These are phyloP conservation scores for Elasticomyces elasticus DNA, from an alignment of 495 filamentous ascomycete species.

Conservation along the genomic window DNA sequence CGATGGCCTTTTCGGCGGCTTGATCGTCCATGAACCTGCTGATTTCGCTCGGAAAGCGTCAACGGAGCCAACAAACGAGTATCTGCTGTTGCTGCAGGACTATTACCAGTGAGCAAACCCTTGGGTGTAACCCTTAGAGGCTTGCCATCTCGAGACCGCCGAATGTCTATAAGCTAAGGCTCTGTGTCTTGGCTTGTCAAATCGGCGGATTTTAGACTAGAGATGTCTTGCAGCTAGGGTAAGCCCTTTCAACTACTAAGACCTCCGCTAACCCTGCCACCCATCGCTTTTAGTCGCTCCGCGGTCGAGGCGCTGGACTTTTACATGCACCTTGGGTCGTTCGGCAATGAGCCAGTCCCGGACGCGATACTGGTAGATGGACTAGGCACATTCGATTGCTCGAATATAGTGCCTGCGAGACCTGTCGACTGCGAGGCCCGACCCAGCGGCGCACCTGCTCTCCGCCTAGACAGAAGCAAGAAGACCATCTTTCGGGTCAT, in stretches of 20 bases:
- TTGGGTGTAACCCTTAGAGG: too few species aligned
- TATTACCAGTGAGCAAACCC: too few species aligned
- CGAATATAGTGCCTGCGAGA: slow-evolving; percentile 28
- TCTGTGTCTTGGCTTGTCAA: too few species aligned
- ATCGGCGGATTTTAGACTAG: too few species aligned
- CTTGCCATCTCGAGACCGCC: too few species aligned
- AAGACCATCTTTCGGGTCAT: slow-evolving; percentile 13
- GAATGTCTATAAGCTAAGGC: too few species aligned
- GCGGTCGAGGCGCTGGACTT: slow-evolving; percentile 5
- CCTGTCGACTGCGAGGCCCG: slow-evolving; percentile 1
- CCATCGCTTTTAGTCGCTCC: too few species aligned
- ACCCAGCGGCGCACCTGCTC: slow-evolving; percentile 16
- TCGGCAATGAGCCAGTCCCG: slow-evolving; percentile 24
- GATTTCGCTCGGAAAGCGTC: background rate
- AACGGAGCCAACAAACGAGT: slow-evolving; percentile 22
- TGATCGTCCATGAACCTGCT: slow-evolving; percentile 20
- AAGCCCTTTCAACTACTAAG: too few species aligned
- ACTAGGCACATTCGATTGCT: slow-evolving; percentile 40
- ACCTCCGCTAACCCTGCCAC: too few species aligned
- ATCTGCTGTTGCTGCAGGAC: slow-evolving; percentile 43
- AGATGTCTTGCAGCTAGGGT: too few species aligned
- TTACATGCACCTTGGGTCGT: slow-evolving; percentile 3
- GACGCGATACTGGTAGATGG: slow-evolving; percentile 46
- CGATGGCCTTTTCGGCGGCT: slow-evolving; percentile 21
- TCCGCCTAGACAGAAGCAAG: slow-evolving; percentile 3